Evolutionary conservation across 805 yeast species (phyloP).

Genomic region (Saturnispora sekii): DNA sequence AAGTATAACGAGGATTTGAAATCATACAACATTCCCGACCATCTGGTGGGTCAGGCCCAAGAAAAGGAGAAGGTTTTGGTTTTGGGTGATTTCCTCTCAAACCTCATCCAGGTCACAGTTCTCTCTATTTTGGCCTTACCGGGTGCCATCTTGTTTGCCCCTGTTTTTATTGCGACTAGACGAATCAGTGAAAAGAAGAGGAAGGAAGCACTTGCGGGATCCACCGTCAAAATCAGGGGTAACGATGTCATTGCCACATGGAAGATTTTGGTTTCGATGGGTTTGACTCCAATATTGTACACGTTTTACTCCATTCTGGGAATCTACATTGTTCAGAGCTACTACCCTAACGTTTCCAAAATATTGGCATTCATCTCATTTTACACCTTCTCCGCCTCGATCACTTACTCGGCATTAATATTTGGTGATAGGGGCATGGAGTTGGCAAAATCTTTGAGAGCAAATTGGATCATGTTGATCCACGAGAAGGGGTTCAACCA

Average conservation of each 20-base stretch:
- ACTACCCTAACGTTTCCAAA: slow-evolving; percentile 16
- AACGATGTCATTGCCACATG: slow-evolving; percentile 95
- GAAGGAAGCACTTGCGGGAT: slow-evolving; percentile 67
- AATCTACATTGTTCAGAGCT: slow-evolving; percentile 26
- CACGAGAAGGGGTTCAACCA: slow-evolving; percentile 47
- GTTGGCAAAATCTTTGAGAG: slow-evolving; percentile 70
- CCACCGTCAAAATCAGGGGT: slow-evolving; percentile 85
- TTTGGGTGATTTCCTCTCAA: slow-evolving; percentile 18
- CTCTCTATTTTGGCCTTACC: slow-evolving; percentile 67
- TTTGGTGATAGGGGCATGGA: slow-evolving; percentile 94
- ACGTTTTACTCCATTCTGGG: slow-evolving; percentile 67
- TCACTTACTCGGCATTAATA: slow-evolving; percentile 84
- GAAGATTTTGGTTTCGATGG: slow-evolving; percentile 87
- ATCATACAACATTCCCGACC: slow-evolving; percentile 45
- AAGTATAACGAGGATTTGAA: slow-evolving; percentile 54
- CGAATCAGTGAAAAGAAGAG: slow-evolving; percentile 66
- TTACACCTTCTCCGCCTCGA: slow-evolving; percentile 55
- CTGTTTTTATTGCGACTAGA: slow-evolving; percentile 76
- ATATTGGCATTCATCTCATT: slow-evolving; percentile 32
- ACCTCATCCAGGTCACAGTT: slow-evolving; percentile 38
- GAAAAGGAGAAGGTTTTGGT: slow-evolving; percentile 19
- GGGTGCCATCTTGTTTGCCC: slow-evolving; percentile 79
- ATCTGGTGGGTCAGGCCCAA: slow-evolving; percentile 41
- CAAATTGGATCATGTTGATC: slow-evolving; percentile 58
- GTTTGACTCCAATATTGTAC: slow-evolving; percentile 80